Evolutionary conservation across 257 asterid genomes (phyloP).

Genomic region (Cruciata laevipes): DNA sequence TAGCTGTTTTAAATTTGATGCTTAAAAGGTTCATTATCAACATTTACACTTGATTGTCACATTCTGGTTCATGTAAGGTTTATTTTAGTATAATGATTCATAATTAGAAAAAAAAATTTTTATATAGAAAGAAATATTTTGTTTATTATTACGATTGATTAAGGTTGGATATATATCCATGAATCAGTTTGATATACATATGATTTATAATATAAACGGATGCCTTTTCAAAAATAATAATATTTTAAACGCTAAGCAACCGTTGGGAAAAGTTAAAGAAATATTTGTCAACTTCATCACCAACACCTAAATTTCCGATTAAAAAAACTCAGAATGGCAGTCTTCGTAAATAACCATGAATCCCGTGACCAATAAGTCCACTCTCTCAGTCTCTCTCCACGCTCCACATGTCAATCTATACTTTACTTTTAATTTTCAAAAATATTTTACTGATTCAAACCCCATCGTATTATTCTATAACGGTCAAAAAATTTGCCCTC

Average conservation of each 20-base stretch:
- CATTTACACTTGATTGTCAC: no score
- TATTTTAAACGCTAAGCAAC: neutral
- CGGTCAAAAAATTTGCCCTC: conserved; percentile 23
- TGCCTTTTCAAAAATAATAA: no score
- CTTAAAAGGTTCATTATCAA: no score
- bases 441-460: neutral
- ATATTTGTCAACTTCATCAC: neutral
- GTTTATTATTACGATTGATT: no score
- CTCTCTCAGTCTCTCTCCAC: neutral
- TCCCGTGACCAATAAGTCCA: neutral
- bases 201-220: no score
- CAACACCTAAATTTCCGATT: neutral
- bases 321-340: neutral
- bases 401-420: neutral
- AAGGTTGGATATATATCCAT: no score
- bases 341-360: conserved; percentile 12
- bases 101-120: no score
- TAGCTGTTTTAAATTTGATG: no score
- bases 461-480: conserved; percentile 19
- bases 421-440: neutral
- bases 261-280: neutral
- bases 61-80: no score
- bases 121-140: no score
- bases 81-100: no score
- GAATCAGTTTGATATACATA: no score